Conservation (phyloP, 768 basidiomycete genomes). For the Auriscalpium orientale region DNA sequence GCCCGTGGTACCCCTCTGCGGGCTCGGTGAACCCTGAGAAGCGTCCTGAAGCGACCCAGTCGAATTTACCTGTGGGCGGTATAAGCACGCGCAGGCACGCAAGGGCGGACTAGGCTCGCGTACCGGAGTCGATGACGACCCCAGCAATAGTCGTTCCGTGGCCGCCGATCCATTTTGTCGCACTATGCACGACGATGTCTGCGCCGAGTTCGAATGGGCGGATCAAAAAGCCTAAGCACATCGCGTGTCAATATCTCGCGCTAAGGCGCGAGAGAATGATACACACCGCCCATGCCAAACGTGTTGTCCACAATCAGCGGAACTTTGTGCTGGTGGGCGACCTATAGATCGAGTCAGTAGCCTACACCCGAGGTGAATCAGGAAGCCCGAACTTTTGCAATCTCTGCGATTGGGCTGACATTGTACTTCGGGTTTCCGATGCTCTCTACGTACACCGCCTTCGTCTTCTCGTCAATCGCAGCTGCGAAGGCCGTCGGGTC, state of each 20-base stretch:
- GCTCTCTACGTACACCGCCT: conserved; percentile 66
- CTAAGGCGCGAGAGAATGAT: too few species aligned
- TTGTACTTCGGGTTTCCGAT: conserved; percentile 77
- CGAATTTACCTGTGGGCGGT: conserved; percentile 48
- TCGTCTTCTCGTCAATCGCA: conserved; percentile 72
- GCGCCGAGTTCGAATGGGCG: conserved; percentile 69
- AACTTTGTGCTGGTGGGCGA: conserved; percentile 65
- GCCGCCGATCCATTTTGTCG: conserved; percentile 81
- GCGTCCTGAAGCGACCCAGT: conserved; percentile 56
- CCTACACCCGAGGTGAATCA: neutral
- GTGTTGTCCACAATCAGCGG: conserved; percentile 81
- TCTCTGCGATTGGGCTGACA: conserved; percentile 56
- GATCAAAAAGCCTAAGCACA: conserved; percentile 42
- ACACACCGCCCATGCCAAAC: conserved; percentile 57
- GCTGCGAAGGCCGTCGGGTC: conserved; percentile 51
- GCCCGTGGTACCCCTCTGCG: conserved; percentile 71
- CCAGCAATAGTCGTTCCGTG: conserved; percentile 78
- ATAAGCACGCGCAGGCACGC: too few species aligned
- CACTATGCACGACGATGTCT: conserved; percentile 73
- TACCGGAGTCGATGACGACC: conserved; percentile 65
- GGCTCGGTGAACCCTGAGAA: conserved; percentile 74
- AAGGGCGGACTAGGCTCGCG: conserved; percentile 4
- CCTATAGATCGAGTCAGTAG: conserved; percentile 23
- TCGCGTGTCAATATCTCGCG: too few species aligned
- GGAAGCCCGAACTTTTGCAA: conserved; percentile 49